Evolutionary conservation across 2,329 filamentous ascomycete species (phyloP).

Genomic region (Colletotrichum sp.): DNA sequence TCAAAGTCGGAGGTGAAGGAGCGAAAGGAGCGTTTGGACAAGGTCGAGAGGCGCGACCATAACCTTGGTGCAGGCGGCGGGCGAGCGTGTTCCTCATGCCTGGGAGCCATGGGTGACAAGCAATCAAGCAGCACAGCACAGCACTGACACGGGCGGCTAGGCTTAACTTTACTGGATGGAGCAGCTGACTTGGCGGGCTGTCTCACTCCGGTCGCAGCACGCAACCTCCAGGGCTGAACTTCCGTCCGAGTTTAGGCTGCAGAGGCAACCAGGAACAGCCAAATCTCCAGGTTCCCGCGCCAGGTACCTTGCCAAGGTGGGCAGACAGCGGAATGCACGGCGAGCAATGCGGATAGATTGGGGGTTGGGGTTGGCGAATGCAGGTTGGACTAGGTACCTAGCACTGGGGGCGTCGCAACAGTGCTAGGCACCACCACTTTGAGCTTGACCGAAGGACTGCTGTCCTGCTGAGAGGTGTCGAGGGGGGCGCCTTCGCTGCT

Average conservation of each 20-base stretch:
- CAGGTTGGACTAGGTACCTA: slow-evolving; percentile 1
- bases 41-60: slow-evolving; percentile 53
- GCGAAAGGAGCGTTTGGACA: slow-evolving; percentile 60
- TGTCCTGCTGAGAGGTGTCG: background rate
- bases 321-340: background rate
- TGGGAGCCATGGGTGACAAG: slow-evolving; percentile 19
- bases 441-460: background rate
- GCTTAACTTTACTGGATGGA: slow-evolving; percentile 11
- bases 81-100: slow-evolving; percentile 24
- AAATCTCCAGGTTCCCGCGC: background rate
- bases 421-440: slow-evolving; percentile 8
- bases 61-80: slow-evolving; percentile 50
- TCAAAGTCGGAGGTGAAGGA: slow-evolving; percentile 70
- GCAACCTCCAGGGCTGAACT: background rate
- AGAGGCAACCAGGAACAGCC: background rate
- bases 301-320: background rate
- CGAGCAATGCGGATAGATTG: background rate
- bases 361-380: background rate
- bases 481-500: background rate
- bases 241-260: background rate
- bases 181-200: slow-evolving; percentile 3
- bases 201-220: slow-evolving; percentile 11
- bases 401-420: background rate
- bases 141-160: background rate
- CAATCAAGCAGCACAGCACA: background rate